Base-by-base conservation (phyloP, 257 asterid genomes). In the Rhazya stricta region DNA sequence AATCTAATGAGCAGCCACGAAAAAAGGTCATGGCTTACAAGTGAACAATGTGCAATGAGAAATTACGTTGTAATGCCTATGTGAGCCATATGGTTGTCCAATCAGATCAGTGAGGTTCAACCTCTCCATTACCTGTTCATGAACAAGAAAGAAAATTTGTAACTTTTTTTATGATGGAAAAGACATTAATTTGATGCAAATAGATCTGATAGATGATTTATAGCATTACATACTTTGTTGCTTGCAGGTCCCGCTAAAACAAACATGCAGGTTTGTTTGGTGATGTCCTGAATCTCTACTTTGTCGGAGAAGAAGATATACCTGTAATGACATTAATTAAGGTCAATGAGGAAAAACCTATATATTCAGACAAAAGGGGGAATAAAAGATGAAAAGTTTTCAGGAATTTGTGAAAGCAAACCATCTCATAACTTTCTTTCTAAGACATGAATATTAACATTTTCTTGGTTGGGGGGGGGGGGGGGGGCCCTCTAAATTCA, bases 271-370 rank as follows among this genome's bases (percentile, higher is more conserved):
- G 98, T 94, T 85, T 86, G 88, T 73, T 84, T 65, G 32, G 98
- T 85, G 78, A 94, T 86, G 83, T 94, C 98, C 71, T 90, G 86
- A 84, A 94, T 86, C 84, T 91, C 97, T 83, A 94, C 98, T 81
- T 89, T 90, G 89, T 94, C 98, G 34, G 97, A 84, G 74, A 91
- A 88, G 85, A 94, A 94, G 80, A 94, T 91, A 88, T 94, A 94
- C 92, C 98, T 94, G 67, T 45, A 62, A 51, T 68, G 61, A 74
- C 78, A 78, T n/a, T 71, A 54, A 71, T 54, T 39, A 69, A 27
- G 62, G 74, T 62, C 43, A 46, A 69, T 53, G 15, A 67, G 50
- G 51, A 60, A 41, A 63, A 29, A 45, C 29, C 71, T 19, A 23
- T 60, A 74, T 5, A 16, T 60, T 60, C 39, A 18, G 30, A 71